These are phyloP conservation scores for Vitellaria paradoxa DNA, from an alignment of 179 eudicot genomes.

Conservation along the genomic window DNA sequence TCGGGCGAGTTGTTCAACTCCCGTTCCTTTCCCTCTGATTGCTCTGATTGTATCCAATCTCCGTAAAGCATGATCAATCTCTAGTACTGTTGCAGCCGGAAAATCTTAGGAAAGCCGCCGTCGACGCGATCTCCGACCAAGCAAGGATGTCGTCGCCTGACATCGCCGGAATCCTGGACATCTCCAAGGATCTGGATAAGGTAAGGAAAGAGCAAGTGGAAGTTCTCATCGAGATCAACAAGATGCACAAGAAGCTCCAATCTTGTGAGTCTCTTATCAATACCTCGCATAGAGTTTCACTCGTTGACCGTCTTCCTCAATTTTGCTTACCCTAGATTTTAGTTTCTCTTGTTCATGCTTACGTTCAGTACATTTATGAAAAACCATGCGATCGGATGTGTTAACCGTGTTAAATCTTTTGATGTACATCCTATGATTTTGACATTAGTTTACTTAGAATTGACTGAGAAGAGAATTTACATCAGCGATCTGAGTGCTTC, in stretches of 20 bases:
- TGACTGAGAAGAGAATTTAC: not conserved
- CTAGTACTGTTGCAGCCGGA: not conserved
- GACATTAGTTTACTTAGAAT: not conserved
- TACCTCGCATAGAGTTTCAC: not conserved
- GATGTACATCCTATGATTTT: not conserved
- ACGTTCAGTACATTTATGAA: not conserved
- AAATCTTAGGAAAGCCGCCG: not conserved
- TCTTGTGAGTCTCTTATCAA: slow-evolving; percentile 39
- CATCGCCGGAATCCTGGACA: slow-evolving; percentile 46
- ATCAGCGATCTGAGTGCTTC: not conserved
- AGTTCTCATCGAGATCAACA: slow-evolving; percentile 58
- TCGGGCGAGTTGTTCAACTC: not conserved
- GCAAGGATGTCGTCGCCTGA: slow-evolving; percentile 51
- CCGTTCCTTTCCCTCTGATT: too few species aligned
- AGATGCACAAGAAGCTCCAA: slow-evolving; percentile 80
- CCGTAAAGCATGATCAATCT: not conserved
- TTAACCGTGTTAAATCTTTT: not conserved
- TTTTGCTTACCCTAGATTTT: not conserved
- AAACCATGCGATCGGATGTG: not conserved
- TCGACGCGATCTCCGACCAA: slow-evolving; percentile 12
- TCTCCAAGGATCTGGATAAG: slow-evolving; percentile 76
- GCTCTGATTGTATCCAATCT: not conserved
- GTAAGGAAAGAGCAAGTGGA: slow-evolving; percentile 69
- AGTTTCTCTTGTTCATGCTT: not conserved
- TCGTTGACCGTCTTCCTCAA: not conserved